Evolutionary conservation across 2,329 filamentous ascomycete species (phyloP).

Genomic region (Fusarium vanettenii): DNA sequence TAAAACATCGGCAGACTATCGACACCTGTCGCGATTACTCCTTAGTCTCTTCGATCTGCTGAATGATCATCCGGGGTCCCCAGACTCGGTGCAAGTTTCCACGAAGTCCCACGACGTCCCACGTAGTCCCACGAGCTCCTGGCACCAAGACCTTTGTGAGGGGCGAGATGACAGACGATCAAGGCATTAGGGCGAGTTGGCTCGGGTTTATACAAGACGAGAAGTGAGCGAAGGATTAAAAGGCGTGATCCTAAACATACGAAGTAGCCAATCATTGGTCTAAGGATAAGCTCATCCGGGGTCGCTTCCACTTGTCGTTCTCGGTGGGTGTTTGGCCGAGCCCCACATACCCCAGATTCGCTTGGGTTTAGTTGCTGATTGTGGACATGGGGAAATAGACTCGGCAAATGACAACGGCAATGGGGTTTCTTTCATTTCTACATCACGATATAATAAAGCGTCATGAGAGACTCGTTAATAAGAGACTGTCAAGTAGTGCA

Average conservation of each 20-base stretch:
- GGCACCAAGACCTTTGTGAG: not conserved
- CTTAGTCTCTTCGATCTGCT: not conserved
- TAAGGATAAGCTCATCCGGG: not conserved
- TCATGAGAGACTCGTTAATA: not conserved
- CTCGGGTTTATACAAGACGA: not conserved
- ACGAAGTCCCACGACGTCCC: not conserved
- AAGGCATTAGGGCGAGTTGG: not conserved
- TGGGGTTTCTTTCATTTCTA: not conserved
- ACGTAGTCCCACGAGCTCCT: not conserved
- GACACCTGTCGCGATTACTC: not conserved
- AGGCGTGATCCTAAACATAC: not conserved
- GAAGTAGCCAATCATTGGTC: not conserved
- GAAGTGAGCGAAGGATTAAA: not conserved
- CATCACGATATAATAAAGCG: not conserved
- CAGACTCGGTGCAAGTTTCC: not conserved
- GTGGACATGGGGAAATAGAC: not conserved
- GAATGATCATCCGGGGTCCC: not conserved
- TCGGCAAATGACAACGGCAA: not conserved
- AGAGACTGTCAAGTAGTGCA: not conserved
- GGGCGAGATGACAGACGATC: not conserved
- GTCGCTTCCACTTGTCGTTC: not conserved
- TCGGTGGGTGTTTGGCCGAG: not conserved
- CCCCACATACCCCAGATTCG: not conserved
- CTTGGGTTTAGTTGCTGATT: not conserved
- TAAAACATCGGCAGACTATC: not conserved